These are phyloP conservation scores for thale cress (Arabidopsis thaliana) DNA, from an alignment of 345 rosid genomes.

Conservation along the genomic window DNA sequence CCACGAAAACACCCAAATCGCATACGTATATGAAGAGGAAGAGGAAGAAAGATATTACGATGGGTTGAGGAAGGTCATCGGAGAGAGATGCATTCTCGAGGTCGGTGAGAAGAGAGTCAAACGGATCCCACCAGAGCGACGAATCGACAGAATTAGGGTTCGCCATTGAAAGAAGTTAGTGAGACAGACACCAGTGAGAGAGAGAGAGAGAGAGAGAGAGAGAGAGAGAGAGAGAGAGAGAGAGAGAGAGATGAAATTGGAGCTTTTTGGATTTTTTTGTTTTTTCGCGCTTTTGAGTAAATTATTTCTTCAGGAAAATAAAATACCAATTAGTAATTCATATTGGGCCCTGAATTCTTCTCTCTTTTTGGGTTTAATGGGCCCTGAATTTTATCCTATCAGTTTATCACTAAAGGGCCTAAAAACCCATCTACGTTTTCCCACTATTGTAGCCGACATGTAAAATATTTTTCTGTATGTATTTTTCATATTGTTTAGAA, in stretches of 20 bases:
- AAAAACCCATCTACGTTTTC: not conserved
- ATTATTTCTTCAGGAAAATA: not conserved
- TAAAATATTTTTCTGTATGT: too few relatives aligned
- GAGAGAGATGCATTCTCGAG: conserved; percentile 68
- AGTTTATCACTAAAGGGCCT: not conserved
- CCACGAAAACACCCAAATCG: not conserved
- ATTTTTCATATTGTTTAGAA: too few relatives aligned
- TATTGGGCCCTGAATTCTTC: conserved; percentile 7
- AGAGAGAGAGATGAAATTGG: not conserved
- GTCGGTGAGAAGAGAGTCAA: conserved; percentile 64
- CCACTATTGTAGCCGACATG: not conserved
- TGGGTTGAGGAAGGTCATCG: conserved; percentile 58
- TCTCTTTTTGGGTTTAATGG: not conserved
- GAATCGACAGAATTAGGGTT: conserved; percentile 62
- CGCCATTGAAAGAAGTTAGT: conserved; percentile 53
- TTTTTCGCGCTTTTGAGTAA: conserved; percentile 35
- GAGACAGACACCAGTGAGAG: conserved; percentile 4
- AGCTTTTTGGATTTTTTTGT: conserved; percentile 7
- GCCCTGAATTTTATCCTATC: too few relatives aligned
- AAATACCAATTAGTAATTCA: not conserved
- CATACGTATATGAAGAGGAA: not conserved
- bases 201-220: conserved; percentile 2
- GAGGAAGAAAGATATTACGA: conserved; percentile 48
- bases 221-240: conserved; percentile 10
- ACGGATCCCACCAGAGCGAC: conserved; percentile 86